phyloP scores from a whole-genome alignment of 2,329 filamentous ascomycete species.

The Talaromyces sp. region DNA sequence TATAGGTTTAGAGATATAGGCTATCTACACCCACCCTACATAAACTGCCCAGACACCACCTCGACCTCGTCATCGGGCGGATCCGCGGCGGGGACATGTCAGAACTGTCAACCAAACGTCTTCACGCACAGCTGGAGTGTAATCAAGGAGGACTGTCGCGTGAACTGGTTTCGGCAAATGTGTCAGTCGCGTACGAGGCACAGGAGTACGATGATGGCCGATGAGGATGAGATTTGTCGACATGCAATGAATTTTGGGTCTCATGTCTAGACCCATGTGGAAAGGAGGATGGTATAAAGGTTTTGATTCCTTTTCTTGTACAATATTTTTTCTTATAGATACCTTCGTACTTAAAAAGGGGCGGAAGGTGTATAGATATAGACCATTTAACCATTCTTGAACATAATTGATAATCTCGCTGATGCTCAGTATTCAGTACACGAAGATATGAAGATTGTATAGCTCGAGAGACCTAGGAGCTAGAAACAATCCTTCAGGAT shows the following conservation, averaged over 20 bases:
- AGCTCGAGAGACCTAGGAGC: not conserved
- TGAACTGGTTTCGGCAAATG: slow-evolving; percentile 97
- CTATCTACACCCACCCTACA: slow-evolving; percentile 97
- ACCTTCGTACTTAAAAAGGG: not conserved
- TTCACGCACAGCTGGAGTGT: slow-evolving; percentile 75
- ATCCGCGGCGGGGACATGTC: slow-evolving; percentile 60
- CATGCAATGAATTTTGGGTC: not conserved
- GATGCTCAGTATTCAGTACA: not conserved
- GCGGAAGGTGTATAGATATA: not conserved
- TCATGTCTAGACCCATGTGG: not conserved
- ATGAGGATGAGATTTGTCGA: slow-evolving; percentile 16
- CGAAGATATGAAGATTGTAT: not conserved
- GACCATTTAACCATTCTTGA: not conserved
- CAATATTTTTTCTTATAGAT: not conserved
- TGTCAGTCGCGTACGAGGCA: slow-evolving; percentile 11
- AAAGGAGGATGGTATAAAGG: not conserved
- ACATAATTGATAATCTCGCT: not conserved
- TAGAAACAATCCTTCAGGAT: slow-evolving; percentile 50
- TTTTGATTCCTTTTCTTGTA: not conserved
- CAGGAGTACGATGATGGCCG: not conserved
- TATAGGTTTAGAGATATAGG: slow-evolving; percentile 98
- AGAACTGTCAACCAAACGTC: slow-evolving; percentile 75
- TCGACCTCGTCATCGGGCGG: slow-evolving; percentile 38
- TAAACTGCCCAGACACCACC: slow-evolving; percentile 95
- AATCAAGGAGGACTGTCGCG: slow-evolving; percentile 85